phyloP scores from a whole-genome alignment of 345 rosid species.

The Eutrema japonicum region DNA sequence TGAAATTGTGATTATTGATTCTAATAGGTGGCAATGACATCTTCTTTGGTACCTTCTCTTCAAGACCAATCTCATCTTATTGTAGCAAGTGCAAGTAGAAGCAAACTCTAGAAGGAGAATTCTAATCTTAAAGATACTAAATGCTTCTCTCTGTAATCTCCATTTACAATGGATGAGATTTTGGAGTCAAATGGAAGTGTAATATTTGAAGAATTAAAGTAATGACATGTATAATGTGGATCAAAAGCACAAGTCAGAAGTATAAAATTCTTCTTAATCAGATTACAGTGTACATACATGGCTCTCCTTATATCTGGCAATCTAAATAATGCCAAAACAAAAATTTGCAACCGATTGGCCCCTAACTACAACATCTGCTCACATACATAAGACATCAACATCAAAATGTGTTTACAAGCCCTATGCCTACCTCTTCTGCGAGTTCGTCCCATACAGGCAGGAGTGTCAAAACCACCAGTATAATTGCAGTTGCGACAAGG shows the following conservation, averaged over 20 bases:
- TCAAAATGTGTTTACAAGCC: slow-evolving; percentile 73
- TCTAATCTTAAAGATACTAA: neutral
- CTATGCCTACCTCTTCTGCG: slow-evolving; percentile 94
- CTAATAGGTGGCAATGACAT: slow-evolving; percentile 23
- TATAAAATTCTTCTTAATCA: slow-evolving; percentile 7
- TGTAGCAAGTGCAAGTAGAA: neutral
- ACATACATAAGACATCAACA: neutral
- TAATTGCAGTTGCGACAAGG: slow-evolving; percentile 54
- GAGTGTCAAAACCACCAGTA: slow-evolving; percentile 71
- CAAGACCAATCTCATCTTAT: slow-evolving; percentile 7
- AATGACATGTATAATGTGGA: slow-evolving; percentile 1
- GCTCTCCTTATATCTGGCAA: slow-evolving; percentile 18
- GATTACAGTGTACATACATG: slow-evolving; percentile 30
- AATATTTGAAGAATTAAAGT: slow-evolving; percentile 6
- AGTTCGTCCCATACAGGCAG: slow-evolving; percentile 94
- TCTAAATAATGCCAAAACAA: slow-evolving; percentile 20
- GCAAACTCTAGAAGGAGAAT: neutral
- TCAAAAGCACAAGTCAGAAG: neutral
- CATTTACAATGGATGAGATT: neutral
- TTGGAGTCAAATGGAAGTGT: neutral
- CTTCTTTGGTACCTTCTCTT: slow-evolving; percentile 2
- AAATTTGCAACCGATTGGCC: slow-evolving; percentile 3
- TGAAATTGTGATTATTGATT: slow-evolving; percentile 9
- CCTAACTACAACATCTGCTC: slow-evolving; percentile 32
- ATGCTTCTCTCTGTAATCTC: neutral